phyloP scores from a whole-genome alignment of 208 protist genomes.

The Entamoeba dispar region DNA sequence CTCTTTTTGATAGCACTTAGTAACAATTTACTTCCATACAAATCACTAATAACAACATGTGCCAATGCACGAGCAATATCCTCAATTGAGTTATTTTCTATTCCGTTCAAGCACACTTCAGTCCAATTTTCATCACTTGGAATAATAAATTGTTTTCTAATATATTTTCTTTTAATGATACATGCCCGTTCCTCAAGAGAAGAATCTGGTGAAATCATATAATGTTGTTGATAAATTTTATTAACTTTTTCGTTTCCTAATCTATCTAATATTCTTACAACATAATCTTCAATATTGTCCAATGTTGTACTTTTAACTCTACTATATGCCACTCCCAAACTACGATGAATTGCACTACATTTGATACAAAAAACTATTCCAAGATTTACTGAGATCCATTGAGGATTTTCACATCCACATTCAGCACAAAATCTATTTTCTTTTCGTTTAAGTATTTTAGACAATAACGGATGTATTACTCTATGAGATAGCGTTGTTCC shows the following conservation, averaged over 20 bases:
- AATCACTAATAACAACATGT: neutral
- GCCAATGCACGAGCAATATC: neutral
- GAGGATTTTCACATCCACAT: slow-evolving; percentile 17
- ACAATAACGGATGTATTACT: neutral
- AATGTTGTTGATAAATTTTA: neutral
- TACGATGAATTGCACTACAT: slow-evolving; percentile 36
- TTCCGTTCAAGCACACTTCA: neutral
- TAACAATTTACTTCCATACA: neutral
- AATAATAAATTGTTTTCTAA: neutral
- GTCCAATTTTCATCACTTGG: neutral
- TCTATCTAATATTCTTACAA: neutral
- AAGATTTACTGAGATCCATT: slow-evolving; percentile 40
- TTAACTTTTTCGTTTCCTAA: neutral
- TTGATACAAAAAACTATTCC: slow-evolving; percentile 43
- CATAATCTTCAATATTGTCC: slow-evolving; percentile 38
- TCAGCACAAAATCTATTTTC: neutral
- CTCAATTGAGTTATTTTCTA: neutral
- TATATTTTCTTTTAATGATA: neutral
- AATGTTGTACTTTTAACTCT: slow-evolving; percentile 60
- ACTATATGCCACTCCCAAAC: slow-evolving; percentile 32
- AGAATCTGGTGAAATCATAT: neutral
- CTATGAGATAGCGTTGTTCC: neutral
- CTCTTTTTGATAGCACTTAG: neutral
- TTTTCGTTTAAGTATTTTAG: neutral
- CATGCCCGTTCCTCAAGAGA: neutral